These are phyloP conservation scores for Bromus sterilis DNA, from an alignment of 176 grass and related monocot species.

Conservation along the genomic window DNA sequence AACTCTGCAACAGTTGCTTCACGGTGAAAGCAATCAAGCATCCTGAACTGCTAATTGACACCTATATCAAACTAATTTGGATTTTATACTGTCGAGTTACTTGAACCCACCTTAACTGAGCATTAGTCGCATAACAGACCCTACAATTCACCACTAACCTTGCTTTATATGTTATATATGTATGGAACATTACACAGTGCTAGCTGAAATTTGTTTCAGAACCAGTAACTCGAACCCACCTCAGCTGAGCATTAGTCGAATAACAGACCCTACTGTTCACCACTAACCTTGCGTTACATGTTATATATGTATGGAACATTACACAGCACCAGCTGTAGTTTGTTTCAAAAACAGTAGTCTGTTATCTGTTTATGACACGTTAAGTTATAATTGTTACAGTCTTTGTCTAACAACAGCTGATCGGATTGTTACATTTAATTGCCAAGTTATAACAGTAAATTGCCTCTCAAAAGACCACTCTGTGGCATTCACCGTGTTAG, in stretches of 20 bases:
- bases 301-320: not conserved
- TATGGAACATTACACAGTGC: not conserved
- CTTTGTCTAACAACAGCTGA: not conserved
- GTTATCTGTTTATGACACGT: not conserved
- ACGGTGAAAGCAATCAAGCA: not conserved
- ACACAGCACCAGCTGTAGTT: not conserved
- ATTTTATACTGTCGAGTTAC: not conserved
- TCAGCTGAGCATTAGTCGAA: not conserved
- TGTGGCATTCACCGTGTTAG: not conserved
- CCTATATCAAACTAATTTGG: not conserved
- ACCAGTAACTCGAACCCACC: not conserved
- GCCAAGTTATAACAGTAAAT: not conserved
- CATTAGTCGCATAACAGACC: not conserved
- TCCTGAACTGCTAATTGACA: not conserved
- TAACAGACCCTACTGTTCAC: not conserved
- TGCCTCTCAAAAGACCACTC: not conserved
- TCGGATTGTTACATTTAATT: not conserved
- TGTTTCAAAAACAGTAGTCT: not conserved
- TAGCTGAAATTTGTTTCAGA: not conserved
- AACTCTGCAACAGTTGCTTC: not conserved
- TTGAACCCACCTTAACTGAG: not conserved
- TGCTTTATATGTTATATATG: not conserved
- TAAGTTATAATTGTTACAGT: not conserved
- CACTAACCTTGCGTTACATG: not conserved
- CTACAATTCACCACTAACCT: not conserved